Conservation (phyloP, 441 rosid species). For the Gossypium trilobum region DNA sequence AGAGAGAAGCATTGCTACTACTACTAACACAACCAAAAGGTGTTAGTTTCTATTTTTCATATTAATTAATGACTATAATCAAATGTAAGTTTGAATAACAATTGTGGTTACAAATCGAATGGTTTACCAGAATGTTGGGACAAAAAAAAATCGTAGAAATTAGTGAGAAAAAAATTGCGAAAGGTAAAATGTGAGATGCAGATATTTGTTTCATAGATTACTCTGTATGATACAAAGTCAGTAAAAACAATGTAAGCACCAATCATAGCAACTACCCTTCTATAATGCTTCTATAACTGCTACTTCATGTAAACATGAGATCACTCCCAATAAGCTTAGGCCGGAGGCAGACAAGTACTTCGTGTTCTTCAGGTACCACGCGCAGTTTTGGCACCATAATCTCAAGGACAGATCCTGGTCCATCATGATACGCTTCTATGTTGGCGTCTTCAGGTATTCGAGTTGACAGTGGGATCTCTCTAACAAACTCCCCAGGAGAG, state of each 20-base stretch:
- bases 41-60: neutral
- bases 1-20: neutral
- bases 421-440: slow-evolving; percentile 55
- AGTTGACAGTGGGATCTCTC: slow-evolving; percentile 53
- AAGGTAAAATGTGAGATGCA: slow-evolving; percentile 5
- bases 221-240: slow-evolving; percentile 23
- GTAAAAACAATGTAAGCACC: slow-evolving; percentile 33
- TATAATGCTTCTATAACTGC: slow-evolving; percentile 12
- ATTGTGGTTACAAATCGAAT: slow-evolving; percentile 14
- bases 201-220: slow-evolving; percentile 20
- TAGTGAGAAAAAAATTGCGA: slow-evolving; percentile 7
- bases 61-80: neutral
- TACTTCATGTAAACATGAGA: slow-evolving; percentile 45
- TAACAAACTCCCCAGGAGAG: slow-evolving; percentile 60
- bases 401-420: slow-evolving; percentile 56
- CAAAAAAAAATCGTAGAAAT: slow-evolving; percentile 16
- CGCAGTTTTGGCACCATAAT: slow-evolving; percentile 58
- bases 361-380: slow-evolving; percentile 59
- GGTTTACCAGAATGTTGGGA: slow-evolving; percentile 9
- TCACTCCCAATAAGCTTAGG: slow-evolving; percentile 52
- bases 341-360: slow-evolving; percentile 59
- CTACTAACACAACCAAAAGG: too few relatives aligned
- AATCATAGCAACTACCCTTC: slow-evolving; percentile 17
- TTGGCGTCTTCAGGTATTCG: slow-evolving; percentile 65
- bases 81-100: neutral